A percentile compares a stretch with the other conserved stretches of the same genome.
Conservation (phyloP, 768 basidiomycete species). For the Phlebiopsis flavidoalba region DNA sequence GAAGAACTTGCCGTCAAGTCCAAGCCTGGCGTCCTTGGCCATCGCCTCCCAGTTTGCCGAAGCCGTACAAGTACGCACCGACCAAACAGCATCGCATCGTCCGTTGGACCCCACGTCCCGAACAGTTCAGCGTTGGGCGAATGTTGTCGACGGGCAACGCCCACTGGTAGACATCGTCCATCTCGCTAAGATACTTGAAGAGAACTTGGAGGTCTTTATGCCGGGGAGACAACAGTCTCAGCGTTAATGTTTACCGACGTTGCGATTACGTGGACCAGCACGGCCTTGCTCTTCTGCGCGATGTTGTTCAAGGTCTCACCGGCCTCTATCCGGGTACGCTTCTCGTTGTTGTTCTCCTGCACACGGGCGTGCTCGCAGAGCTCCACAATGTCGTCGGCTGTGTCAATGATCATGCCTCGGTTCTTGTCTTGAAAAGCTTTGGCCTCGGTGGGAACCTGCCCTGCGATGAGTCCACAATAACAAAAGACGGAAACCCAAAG, state of each 20-base stretch:
- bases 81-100: constrained; percentile 94
- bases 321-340: constrained; percentile 66
- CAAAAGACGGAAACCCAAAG: constrained; percentile 2
- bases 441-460: constrained; percentile 79
- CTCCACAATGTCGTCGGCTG: constrained; percentile 89
- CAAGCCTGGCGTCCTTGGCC: constrained; percentile 79
- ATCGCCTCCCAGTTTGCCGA: constrained; percentile 97
- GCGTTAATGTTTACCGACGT: constrained; percentile 94
- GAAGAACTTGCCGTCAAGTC: constrained; percentile 92
- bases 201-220: constrained; percentile 86
- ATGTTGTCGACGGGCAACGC: constrained; percentile 87
- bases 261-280: constrained; percentile 78
- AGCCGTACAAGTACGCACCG: constrained; percentile 89
- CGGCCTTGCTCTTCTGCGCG: constrained; percentile 97
- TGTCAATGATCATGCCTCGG: constrained; percentile 83
- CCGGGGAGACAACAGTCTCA: constrained; percentile 90
- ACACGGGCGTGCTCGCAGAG: constrained; percentile 78
- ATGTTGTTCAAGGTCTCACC: constrained; percentile 88
- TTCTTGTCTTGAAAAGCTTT: constrained; percentile 88
- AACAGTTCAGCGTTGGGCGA: constrained; percentile 93
- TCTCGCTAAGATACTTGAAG: constrained; percentile 67
- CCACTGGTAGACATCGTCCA: constrained; percentile 81
- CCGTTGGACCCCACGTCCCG: constrained; percentile 90
- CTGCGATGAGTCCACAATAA: neutral
- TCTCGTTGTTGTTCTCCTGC: constrained; percentile 76